Percentiles rank a stretch among this genome's conserved stretches.
phyloP scores from a whole-genome alignment of 257 asterid species.

The Fraxinus cuspidata region DNA sequence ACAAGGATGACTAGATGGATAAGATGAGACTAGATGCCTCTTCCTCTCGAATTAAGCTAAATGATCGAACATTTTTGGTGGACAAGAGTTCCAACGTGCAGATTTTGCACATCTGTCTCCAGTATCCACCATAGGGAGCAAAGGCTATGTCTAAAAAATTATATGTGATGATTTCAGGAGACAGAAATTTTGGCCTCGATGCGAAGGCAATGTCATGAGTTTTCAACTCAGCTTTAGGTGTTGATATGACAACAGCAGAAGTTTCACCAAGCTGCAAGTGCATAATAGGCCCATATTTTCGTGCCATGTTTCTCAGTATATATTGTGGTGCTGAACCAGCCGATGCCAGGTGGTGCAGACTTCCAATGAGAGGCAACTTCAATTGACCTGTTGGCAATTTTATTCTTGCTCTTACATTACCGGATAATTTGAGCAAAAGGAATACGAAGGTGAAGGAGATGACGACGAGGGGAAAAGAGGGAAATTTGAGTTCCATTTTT shows the following conservation, averaged over 20 bases:
- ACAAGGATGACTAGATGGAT: background rate
- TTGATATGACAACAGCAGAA: constrained; percentile 18
- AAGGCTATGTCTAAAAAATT: constrained; percentile 14
- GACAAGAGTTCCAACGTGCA: constrained; percentile 25
- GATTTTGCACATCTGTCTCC: constrained; percentile 33
- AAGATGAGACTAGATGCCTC: constrained; percentile 3
- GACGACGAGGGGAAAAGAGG: background rate
- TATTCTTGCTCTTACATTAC: background rate
- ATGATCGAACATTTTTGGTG: constrained; percentile 13
- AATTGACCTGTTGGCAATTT: constrained; percentile 22
- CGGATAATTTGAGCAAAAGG: background rate
- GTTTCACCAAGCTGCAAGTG: constrained; percentile 27
- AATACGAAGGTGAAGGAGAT: background rate
- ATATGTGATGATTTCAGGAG: constrained; percentile 5
- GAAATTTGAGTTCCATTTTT: background rate
- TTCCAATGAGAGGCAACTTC: constrained; percentile 24
- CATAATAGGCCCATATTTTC: constrained; percentile 31
- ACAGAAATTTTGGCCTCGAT: constrained; percentile 9
- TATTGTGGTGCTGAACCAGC: constrained; percentile 8
- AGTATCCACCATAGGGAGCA: constrained; percentile 30
- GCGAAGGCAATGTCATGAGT: constrained; percentile 28
- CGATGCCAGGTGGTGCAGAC: constrained; percentile 9
- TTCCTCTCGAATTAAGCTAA: constrained; percentile 11
- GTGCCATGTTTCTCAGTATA: constrained; percentile 13
- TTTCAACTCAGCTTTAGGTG: constrained; percentile 24